Conservation (phyloP, 2,329 filamentous ascomycete genomes). For the Aspergillus sp. region DNA sequence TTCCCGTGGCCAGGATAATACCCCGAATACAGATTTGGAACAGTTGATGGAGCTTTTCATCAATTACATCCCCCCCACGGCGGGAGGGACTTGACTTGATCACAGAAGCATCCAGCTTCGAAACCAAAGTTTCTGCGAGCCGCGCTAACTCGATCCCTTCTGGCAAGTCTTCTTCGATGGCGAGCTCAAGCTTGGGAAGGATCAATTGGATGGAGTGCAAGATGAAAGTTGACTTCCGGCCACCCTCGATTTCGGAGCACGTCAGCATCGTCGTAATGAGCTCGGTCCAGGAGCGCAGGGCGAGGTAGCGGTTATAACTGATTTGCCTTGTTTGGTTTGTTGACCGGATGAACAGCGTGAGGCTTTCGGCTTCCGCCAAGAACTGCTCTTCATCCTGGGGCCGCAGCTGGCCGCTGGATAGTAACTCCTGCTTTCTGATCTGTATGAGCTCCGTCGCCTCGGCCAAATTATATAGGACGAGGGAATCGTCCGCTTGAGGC, state of each 20-base stretch:
- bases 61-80: conserved; percentile 66
- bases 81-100: conserved; percentile 42
- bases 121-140: conserved; percentile 66
- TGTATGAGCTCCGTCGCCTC: conserved; percentile 71
- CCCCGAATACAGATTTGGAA: conserved; percentile 84
- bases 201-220: conserved; percentile 84
- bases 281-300: conserved; percentile 81
- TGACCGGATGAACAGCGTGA: conserved; percentile 39
- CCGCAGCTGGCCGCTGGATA: conserved; percentile 45
- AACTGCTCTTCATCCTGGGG: conserved; percentile 43
- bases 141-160: conserved; percentile 75
- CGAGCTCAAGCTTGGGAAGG: conserved; percentile 79
- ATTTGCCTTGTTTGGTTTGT: conserved; percentile 41
- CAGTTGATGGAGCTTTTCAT: conserved; percentile 86
- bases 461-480: conserved; percentile 63
- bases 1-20: conserved; percentile 70
- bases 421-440: conserved; percentile 47
- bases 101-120: conserved; percentile 38
- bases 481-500: conserved; percentile 53
- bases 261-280: conserved; percentile 81
- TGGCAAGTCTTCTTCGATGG: conserved; percentile 65
- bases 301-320: conserved; percentile 55
- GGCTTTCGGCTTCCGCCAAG: conserved; percentile 35
- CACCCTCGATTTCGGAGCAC: conserved; percentile 73
- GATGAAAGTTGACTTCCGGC: conserved; percentile 72